Conservation (phyloP, 805 yeast genomes). For the Kodamaea fukazawae region DNA sequence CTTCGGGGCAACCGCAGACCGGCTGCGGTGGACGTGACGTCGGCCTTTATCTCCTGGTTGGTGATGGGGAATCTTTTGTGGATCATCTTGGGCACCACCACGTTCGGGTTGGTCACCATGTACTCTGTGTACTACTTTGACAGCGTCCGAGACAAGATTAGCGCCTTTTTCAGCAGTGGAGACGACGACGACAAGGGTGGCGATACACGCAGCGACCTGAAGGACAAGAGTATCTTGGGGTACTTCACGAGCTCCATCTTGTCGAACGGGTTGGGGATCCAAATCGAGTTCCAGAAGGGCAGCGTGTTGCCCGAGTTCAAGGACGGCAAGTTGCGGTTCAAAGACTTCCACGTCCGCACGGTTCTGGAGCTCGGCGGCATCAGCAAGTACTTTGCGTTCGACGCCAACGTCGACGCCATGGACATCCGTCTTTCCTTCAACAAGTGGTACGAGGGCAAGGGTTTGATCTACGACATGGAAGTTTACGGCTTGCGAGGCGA, state of each 20-base stretch:
- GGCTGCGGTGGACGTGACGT: constrained; percentile 45
- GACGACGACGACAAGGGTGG: constrained; percentile 23
- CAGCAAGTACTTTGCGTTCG: constrained; percentile 10
- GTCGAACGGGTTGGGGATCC: constrained; percentile 38
- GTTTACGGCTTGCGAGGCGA: constrained; percentile 48
- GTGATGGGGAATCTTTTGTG: constrained; percentile 56
- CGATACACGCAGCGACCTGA: constrained; percentile 1
- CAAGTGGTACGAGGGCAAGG: constrained; percentile 57
- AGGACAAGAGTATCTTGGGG: constrained; percentile 30
- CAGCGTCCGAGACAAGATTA: constrained; percentile 15
- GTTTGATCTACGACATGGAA: constrained; percentile 48
- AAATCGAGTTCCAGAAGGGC: constrained; percentile 38
- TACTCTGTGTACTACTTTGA: constrained; percentile 42
- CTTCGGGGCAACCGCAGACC: constrained; percentile 48
- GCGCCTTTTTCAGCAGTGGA: neutral
- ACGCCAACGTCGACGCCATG: constrained; percentile 41
- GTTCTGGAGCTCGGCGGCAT: constrained; percentile 10
- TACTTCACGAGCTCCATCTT: constrained; percentile 34
- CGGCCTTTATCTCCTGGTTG: constrained; percentile 56
- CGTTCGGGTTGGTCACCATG: constrained; percentile 48
- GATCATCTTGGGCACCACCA: constrained; percentile 57
- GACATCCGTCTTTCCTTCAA: constrained; percentile 47
- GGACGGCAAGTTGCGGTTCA: constrained; percentile 50
- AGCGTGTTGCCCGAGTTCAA: constrained; percentile 41
- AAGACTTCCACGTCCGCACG: constrained; percentile 29